Evolutionary conservation across 768 basidiomycete genomes (phyloP).

Genomic region (Pisolithus sp.): DNA sequence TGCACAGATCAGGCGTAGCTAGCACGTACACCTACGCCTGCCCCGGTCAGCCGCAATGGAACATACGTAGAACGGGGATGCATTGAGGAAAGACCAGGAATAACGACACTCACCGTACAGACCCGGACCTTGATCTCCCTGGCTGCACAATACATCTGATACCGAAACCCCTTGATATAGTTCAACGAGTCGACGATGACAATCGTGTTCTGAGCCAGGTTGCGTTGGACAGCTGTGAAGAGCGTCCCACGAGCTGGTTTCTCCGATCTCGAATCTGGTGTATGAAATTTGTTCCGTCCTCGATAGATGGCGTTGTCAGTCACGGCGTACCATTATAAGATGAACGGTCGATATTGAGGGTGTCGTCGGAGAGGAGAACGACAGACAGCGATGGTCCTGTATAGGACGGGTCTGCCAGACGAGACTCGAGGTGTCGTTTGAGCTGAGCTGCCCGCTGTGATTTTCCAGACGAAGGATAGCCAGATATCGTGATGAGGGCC

Average conservation of each 20-base stretch:
- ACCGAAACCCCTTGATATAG: slow-evolving; percentile 98
- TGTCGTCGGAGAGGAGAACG: slow-evolving; percentile 67
- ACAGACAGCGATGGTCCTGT: slow-evolving; percentile 42
- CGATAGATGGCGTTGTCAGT: background rate
- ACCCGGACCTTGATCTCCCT: slow-evolving; percentile 79
- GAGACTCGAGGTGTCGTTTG: slow-evolving; percentile 44
- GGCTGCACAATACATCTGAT: slow-evolving; percentile 96
- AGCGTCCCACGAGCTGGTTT: slow-evolving; percentile 83
- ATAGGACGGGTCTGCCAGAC: slow-evolving; percentile 45
- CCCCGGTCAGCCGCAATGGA: slow-evolving; percentile 2
- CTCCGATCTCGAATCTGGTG: slow-evolving; percentile 68
- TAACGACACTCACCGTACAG: slow-evolving; percentile 63
- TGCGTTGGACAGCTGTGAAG: slow-evolving; percentile 76
- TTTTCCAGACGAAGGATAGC: slow-evolving; percentile 88
- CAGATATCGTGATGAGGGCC: slow-evolving; percentile 90
- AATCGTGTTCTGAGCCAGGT: slow-evolving; percentile 64
- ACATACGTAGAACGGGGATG: background rate
- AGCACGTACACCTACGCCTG: slow-evolving; percentile 63
- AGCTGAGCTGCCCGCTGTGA: slow-evolving; percentile 66
- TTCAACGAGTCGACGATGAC: slow-evolving; percentile 89
- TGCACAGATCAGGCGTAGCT: slow-evolving; percentile 68
- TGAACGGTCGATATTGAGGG: slow-evolving; percentile 52
- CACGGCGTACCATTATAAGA: slow-evolving; percentile 64
- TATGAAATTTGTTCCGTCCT: background rate
- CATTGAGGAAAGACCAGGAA: background rate